These are phyloP conservation scores for Theobroma cacao DNA, from an alignment of 345 rosid genomes.

Conservation along the genomic window DNA sequence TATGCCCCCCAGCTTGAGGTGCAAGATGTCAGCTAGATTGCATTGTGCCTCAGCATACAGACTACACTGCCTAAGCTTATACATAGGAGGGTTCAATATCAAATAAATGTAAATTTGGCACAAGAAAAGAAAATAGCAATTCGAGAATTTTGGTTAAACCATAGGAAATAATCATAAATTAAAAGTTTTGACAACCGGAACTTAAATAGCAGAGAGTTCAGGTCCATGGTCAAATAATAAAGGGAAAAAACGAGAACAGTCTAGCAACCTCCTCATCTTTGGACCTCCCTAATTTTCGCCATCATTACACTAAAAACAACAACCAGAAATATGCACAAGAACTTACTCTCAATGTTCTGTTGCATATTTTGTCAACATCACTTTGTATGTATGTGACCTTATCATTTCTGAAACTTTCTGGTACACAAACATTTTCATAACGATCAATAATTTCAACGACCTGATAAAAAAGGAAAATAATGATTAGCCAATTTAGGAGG, in stretches of 20 bases:
- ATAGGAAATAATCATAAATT: background rate
- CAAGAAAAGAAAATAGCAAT: background rate
- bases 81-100: background rate
- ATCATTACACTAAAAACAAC: background rate
- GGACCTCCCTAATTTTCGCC: background rate
- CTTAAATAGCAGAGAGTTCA: background rate
- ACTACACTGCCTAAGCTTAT: background rate
- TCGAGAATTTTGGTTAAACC: background rate
- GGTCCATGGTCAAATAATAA: no score
- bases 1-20: background rate
- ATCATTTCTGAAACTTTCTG: constrained; percentile 39
- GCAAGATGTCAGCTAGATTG: background rate
- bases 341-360: constrained; percentile 52
- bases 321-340: background rate
- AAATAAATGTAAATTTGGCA: background rate
- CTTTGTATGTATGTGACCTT: constrained; percentile 66
- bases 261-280: no score
- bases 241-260: no score
- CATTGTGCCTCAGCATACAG: background rate
- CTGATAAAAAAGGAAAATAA: constrained; percentile 33
- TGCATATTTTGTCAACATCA: constrained; percentile 47
- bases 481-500: constrained; percentile 12
- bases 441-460: constrained; percentile 90
- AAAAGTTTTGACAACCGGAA: background rate
- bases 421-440: constrained; percentile 74